These are phyloP conservation scores for Tulasnella sp. DNA, from an alignment of 768 basidiomycete genomes.

Conservation along the genomic window DNA sequence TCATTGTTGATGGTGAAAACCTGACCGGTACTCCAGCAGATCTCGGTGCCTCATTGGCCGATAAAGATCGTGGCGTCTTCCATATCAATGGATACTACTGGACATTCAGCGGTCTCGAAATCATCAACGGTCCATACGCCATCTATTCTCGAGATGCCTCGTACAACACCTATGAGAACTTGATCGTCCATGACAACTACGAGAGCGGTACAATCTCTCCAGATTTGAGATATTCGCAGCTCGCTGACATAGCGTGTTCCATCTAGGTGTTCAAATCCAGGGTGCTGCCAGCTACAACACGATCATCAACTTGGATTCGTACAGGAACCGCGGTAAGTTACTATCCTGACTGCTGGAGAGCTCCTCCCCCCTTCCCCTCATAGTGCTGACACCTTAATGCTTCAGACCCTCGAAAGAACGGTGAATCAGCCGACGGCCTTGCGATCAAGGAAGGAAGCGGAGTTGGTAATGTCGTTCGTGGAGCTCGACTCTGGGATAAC, in stretches of 20 bases:
- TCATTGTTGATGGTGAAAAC: conserved; percentile 17
- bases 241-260: not conserved
- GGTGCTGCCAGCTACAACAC: conserved; percentile 15
- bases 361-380: not conserved
- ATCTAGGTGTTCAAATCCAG: conserved; percentile 18
- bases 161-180: conserved; percentile 20
- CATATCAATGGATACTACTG: conserved; percentile 18
- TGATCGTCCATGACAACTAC: conserved; percentile 2
- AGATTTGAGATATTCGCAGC: not conserved
- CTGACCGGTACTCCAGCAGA: conserved; percentile 12
- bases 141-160: conserved; percentile 14
- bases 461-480: conserved; percentile 14
- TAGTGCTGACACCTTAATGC: not conserved
- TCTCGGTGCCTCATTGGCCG: conserved; percentile 3
- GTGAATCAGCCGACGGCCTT: conserved; percentile 18
- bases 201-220: not conserved
- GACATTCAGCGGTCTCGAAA: conserved; percentile 17
- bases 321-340: conserved; percentile 13
- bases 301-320: conserved; percentile 19
- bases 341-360: too few species aligned
- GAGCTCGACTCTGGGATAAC: conserved; percentile 18
- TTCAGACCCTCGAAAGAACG: conserved; percentile 17
- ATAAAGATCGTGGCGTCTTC: conserved; percentile 16
- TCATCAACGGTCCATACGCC: conserved; percentile 17
- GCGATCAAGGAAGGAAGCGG: conserved; percentile 19